phyloP scores from a whole-genome alignment of 139 green algal genomes.

The Chlorella sp. region DNA sequence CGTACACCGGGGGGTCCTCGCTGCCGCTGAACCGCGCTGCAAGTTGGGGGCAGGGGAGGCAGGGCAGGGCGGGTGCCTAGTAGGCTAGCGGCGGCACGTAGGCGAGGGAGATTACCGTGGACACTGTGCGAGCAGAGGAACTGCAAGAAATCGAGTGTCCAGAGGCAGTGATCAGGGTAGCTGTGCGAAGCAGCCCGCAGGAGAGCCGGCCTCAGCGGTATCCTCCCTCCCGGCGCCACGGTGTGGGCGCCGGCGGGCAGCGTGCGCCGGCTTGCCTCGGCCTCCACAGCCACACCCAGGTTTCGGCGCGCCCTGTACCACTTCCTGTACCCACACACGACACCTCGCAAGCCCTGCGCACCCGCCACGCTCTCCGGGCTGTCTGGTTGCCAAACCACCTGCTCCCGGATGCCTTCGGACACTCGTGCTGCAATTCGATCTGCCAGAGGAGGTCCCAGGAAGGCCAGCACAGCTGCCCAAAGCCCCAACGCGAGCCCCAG shows the following conservation, averaged over 20 bases:
- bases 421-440: slow-evolving; percentile 47
- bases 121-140: too few relatives aligned
- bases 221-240: not conserved
- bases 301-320: not conserved
- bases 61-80: too few relatives aligned
- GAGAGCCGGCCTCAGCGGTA: not conserved
- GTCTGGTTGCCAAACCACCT: slow-evolving; percentile 44
- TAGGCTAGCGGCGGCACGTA: too few relatives aligned
- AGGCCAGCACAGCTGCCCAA: not conserved
- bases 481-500: not conserved
- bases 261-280: too few relatives aligned
- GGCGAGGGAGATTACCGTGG: too few relatives aligned
- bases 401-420: slow-evolving; percentile 20
- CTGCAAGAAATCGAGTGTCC: not conserved
- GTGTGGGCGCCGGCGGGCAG: not conserved
- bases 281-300: too few relatives aligned
- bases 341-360: not conserved
- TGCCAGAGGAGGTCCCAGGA: not conserved
- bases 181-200: too few relatives aligned
- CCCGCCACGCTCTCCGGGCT: slow-evolving; percentile 20
- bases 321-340: too few relatives aligned
- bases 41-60: not conserved
- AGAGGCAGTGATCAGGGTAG: not conserved
- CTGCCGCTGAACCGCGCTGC: slow-evolving; percentile 9
- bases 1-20: not conserved